phyloP scores from a whole-genome alignment of 2,329 filamentous ascomycete species.

The Hymenoscyphus fraxineus region DNA sequence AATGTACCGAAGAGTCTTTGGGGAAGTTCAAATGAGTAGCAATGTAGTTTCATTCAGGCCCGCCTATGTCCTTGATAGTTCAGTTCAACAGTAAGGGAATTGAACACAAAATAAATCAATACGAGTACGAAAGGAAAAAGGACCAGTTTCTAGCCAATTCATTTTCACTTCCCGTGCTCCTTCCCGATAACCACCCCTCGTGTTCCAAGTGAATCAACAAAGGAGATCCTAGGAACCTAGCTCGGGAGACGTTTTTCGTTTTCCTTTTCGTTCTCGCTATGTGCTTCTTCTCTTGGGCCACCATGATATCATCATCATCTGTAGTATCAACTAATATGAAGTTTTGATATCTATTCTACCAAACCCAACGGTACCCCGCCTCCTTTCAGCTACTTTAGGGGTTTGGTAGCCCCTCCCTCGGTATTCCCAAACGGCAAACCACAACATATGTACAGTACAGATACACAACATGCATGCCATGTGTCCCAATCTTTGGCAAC shows the following conservation, averaged over 20 bases:
- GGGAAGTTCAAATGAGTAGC: neutral
- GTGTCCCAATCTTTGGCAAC: neutral
- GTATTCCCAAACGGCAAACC: constrained; percentile 1
- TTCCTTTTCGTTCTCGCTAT: neutral
- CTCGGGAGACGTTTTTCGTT: neutral
- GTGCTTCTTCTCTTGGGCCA: neutral
- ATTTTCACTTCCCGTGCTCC: neutral
- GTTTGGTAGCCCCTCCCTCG: neutral
- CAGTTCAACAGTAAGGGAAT: neutral
- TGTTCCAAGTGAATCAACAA: neutral
- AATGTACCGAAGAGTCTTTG: neutral
- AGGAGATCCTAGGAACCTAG: neutral
- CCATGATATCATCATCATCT: neutral
- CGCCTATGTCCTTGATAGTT: neutral
- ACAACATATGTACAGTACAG: neutral
- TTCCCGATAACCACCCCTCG: neutral
- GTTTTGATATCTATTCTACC: neutral
- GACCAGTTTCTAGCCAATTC: neutral
- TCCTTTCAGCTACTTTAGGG: neutral
- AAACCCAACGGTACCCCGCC: neutral
- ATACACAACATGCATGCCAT: constrained; percentile 5
- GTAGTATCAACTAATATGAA: neutral
- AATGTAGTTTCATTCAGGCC: neutral
- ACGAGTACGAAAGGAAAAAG: neutral
- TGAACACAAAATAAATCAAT: neutral